Base-by-base conservation (phyloP, 2,329 filamentous ascomycete genomes). In the Beauveria sp. region DNA sequence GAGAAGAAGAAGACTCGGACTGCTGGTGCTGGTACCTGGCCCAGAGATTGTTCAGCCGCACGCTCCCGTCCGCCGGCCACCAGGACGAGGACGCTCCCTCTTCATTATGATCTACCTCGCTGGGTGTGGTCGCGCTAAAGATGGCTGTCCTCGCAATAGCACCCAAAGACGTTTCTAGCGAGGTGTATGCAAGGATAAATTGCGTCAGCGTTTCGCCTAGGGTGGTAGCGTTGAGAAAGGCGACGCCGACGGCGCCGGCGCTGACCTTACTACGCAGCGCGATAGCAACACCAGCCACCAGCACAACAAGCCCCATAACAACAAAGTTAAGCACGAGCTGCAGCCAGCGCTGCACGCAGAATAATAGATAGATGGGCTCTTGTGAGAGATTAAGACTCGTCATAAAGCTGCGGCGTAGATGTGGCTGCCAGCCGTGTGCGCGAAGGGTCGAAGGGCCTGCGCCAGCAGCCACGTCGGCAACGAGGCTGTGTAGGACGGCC, bases 251-350 rank as follows among this genome's bases (percentile, higher is more conserved):
- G 7, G 55, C 55, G 34, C 55, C 55, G 5, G 55, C 16, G n/a
- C 14, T 28, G 46, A 58, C 44, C 44, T 22, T 50, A 0, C 16
- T 7, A 12, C 55, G 44, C 7, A 58, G 22, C 12, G 28, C 55
- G 20, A 58, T 46, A 10, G 55, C 55, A 12, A 58, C 55, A 14
- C 46, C 28, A 5, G 55, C 46, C 1, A 58, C 34, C 3, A 50
- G 28, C 12, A 58, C 55, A 8, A 41, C 46, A 16, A 58, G 55
- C 3, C 55, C 55, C 30, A 20, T 28, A 18, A 58, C 55, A 22
- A 58, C 44, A 7, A 58, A 34, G 28, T 58, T 40, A 22, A 58
- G 55, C n/a, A 58, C 55, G 16, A 58, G 55, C 30, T 58, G 55
- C 34, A 58, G 55, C 55, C 55, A 58, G 28, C 55, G 55, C 46